phyloP scores from a whole-genome alignment of 2,329 filamentous ascomycete species.

The Apiospora koreana region DNA sequence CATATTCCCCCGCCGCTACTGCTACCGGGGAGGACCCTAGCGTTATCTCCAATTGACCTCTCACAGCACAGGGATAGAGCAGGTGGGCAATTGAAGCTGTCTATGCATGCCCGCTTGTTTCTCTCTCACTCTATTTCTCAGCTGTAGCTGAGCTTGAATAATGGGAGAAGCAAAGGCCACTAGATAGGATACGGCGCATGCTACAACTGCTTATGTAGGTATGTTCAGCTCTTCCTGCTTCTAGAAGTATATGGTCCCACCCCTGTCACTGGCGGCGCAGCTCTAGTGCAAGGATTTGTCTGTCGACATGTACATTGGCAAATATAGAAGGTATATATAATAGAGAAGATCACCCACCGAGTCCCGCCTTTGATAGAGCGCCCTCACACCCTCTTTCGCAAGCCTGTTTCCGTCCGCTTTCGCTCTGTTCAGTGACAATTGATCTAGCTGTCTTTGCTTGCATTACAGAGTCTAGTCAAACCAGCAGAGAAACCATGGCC shows the following conservation, averaged over 20 bases:
- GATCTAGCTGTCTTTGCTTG: too few relatives aligned
- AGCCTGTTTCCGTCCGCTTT: not conserved
- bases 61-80: slow-evolving; percentile 24
- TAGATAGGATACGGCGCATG: not conserved
- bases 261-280: not conserved
- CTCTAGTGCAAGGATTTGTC: not conserved
- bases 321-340: not conserved
- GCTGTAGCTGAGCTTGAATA: not conserved
- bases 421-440: not conserved
- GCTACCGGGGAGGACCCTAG: not conserved
- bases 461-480: not conserved
- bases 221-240: slow-evolving; percentile 17
- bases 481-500: slow-evolving; percentile 2
- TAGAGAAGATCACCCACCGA: not conserved
- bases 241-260: slow-evolving; percentile 16
- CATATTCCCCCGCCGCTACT: not conserved
- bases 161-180: not conserved
- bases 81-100: slow-evolving; percentile 22
- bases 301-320: not conserved
- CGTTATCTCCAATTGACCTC: slow-evolving; percentile 23
- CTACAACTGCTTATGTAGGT: not conserved
- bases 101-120: not conserved
- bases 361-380: not conserved
- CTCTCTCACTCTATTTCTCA: not conserved
- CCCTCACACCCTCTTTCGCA: not conserved